Percentiles rank a stretch among this genome's conserved stretches.
These are phyloP conservation scores for Cutaneotrichosporon cavernicola DNA, from an alignment of 1,284 basidiomycete species.

Conservation along the genomic window DNA sequence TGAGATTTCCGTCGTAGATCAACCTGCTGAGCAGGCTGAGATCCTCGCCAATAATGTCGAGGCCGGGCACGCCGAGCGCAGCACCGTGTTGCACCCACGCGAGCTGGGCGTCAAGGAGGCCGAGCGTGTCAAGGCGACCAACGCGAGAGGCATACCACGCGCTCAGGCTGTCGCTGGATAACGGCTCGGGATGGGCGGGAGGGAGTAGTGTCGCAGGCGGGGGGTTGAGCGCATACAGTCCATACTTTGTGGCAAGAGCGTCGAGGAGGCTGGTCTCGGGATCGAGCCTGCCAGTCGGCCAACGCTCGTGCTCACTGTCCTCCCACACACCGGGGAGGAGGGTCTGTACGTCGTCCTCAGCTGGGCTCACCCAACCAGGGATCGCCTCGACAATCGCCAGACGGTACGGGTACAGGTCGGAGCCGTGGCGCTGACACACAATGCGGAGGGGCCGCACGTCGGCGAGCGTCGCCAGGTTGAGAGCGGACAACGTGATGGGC, in stretches of 20 bases:
- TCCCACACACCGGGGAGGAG: slow-evolving; percentile 66
- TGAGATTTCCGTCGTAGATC: slow-evolving; percentile 68
- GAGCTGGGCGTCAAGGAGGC: slow-evolving; percentile 75
- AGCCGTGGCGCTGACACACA: slow-evolving; percentile 62
- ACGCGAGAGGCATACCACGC: slow-evolving; percentile 73
- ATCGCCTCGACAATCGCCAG: slow-evolving; percentile 68
- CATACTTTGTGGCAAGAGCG: slow-evolving; percentile 10
- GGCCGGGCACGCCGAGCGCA: slow-evolving; percentile 69
- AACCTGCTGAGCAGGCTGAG: slow-evolving; percentile 77
- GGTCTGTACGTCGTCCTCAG: slow-evolving; percentile 58
- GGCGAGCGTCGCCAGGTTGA: slow-evolving; percentile 64
- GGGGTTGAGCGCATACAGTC: slow-evolving; percentile 9
- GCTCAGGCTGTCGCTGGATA: slow-evolving; percentile 56
- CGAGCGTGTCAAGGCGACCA: slow-evolving; percentile 64
- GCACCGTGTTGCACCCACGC: slow-evolving; percentile 79
- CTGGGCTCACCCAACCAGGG: slow-evolving; percentile 68
- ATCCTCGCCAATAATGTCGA: slow-evolving; percentile 86
- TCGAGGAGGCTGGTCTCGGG: slow-evolving; percentile 18
- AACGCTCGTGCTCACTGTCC: slow-evolving; percentile 52
- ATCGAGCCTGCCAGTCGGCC: slow-evolving; percentile 14
- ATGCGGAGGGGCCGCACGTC: slow-evolving; percentile 62
- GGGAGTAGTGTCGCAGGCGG: slow-evolving; percentile 26
- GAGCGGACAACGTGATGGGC: slow-evolving; percentile 62
- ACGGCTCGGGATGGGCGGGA: slow-evolving; percentile 4
- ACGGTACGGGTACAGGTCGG: slow-evolving; percentile 66